Evolutionary conservation across 2,329 filamentous ascomycete genomes (phyloP).

Genomic region (Knoxdaviesia proteae): DNA sequence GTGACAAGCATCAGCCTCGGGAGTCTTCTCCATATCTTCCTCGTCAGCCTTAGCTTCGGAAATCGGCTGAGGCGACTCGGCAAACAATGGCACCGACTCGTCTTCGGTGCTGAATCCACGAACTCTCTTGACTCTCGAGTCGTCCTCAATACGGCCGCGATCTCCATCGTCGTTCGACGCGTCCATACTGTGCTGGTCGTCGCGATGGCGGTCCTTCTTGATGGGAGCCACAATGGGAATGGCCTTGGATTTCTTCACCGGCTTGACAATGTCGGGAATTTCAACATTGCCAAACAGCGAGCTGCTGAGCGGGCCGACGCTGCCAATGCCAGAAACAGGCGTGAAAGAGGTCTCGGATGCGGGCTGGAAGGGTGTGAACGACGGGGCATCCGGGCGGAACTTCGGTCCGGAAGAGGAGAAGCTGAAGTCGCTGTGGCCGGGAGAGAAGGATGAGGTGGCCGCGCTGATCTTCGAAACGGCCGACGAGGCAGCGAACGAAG

Average conservation of each 20-base stretch:
- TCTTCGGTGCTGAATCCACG: constrained; percentile 43
- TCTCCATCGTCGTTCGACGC: constrained; percentile 28
- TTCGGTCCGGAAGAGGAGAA: constrained; percentile 46
- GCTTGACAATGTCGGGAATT: constrained; percentile 42
- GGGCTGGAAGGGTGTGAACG: constrained; percentile 44
- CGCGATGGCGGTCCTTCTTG: constrained; percentile 23
- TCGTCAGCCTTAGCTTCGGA: constrained; percentile 9
- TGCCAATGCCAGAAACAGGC: constrained; percentile 23
- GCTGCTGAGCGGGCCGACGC: constrained; percentile 17
- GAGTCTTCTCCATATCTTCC: constrained; percentile 7
- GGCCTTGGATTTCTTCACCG: constrained; percentile 56
- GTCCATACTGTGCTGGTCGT: constrained; percentile 11
- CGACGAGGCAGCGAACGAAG: constrained; percentile 14
- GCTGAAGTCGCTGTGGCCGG: constrained; percentile 42
- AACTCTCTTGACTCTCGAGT: constrained; percentile 56
- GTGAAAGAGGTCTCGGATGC: constrained; percentile 24
- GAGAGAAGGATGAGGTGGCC: constrained; percentile 50
- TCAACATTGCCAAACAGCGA: constrained; percentile 54
- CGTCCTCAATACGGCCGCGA: constrained; percentile 36
- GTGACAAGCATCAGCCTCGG: constrained; percentile 12
- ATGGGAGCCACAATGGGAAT: constrained; percentile 55
- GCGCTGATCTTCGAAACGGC: constrained; percentile 40
- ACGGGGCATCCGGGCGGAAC: constrained; percentile 57
- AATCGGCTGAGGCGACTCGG: constrained; percentile 20
- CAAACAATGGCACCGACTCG: constrained; percentile 58